Percentiles rank a stretch among this genome's conserved stretches.
These are phyloP conservation scores for Suhomyces guaymorum DNA, from an alignment of 1,139 yeast species.

Conservation along the genomic window DNA sequence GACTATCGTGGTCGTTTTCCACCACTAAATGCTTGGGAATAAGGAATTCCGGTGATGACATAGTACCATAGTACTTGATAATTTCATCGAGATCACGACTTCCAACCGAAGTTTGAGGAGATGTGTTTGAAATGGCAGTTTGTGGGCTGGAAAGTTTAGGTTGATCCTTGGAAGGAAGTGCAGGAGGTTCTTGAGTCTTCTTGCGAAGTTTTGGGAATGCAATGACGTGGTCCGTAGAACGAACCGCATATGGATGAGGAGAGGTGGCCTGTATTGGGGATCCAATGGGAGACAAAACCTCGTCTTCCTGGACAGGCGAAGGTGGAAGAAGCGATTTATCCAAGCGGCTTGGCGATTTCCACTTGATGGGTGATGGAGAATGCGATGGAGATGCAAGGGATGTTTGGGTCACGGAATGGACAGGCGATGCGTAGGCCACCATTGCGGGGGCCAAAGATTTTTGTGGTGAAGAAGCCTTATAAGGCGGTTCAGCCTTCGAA, in stretches of 20 bases:
- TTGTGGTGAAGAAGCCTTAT: not conserved
- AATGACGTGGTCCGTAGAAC: slow-evolving; percentile 4
- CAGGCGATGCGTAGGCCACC: not conserved
- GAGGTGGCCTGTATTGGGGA: no score
- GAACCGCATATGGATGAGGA: slow-evolving; percentile 1
- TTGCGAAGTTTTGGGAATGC: slow-evolving; percentile 5
- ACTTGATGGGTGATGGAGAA: slow-evolving; percentile 3
- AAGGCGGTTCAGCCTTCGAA: no score
- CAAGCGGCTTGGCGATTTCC: slow-evolving; percentile 6
- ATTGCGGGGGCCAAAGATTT: not conserved
- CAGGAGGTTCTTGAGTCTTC: not conserved
- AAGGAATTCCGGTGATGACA: slow-evolving; percentile 5
- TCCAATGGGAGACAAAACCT: no score
- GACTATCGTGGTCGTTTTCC: slow-evolving; percentile 26
- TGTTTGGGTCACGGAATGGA: not conserved
- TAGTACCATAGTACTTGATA: slow-evolving; percentile 5
- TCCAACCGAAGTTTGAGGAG: slow-evolving; percentile 8
- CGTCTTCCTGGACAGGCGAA: no score
- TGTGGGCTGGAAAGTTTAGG: slow-evolving; percentile 1
- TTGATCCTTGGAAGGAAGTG: not conserved
- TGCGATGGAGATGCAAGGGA: not conserved
- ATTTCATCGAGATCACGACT: slow-evolving; percentile 9
- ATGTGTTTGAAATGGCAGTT: slow-evolving; percentile 2
- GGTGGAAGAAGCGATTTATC: slow-evolving; percentile 3
- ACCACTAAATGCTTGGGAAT: slow-evolving; percentile 15